Conservation (phyloP, 352 stramenopile species). For the Globisporangium paddicum region DNA sequence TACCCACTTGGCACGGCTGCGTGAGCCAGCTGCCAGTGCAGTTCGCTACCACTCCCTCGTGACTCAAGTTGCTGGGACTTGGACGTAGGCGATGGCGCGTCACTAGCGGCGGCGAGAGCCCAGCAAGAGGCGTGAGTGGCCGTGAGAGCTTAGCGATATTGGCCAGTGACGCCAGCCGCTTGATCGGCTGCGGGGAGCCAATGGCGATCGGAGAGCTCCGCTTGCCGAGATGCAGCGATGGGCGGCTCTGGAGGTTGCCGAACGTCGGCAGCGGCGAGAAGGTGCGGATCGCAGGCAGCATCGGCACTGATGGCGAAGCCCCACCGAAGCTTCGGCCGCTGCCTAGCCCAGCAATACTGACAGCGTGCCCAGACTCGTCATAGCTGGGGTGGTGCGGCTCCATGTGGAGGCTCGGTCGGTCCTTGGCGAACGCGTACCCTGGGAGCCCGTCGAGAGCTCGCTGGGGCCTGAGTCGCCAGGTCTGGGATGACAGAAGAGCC, state of each 20-base stretch:
- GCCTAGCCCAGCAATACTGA: background rate
- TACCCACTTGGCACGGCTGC: background rate
- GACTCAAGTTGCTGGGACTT: background rate
- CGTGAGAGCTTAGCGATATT: slow-evolving; percentile 13
- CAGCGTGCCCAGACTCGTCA: background rate
- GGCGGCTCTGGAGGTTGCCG: slow-evolving; percentile 1
- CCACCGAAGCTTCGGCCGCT: slow-evolving; percentile 2
- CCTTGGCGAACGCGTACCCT: slow-evolving; percentile 14
- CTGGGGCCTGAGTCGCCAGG: slow-evolving; percentile 3
- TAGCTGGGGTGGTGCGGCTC: background rate
- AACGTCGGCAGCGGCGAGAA: slow-evolving; percentile 8
- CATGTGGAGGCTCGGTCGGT: slow-evolving; percentile 15
- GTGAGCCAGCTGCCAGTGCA: background rate
- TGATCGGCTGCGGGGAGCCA: slow-evolving; percentile 12
- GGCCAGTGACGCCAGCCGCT: slow-evolving; percentile 13
- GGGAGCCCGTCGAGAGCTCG: background rate
- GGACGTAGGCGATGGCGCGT: background rate
- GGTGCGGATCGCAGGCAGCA: slow-evolving; percentile 9
- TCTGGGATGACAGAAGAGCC: background rate
- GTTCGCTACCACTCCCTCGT: background rate
- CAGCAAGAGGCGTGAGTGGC: slow-evolving; percentile 1
- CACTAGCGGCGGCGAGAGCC: background rate
- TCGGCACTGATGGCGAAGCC: background rate
- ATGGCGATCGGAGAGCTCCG: slow-evolving; percentile 3
- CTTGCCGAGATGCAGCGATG: slow-evolving; percentile 4